Base-by-base conservation (phyloP, 768 basidiomycete species). In the Leccinum pellstonianum region DNA sequence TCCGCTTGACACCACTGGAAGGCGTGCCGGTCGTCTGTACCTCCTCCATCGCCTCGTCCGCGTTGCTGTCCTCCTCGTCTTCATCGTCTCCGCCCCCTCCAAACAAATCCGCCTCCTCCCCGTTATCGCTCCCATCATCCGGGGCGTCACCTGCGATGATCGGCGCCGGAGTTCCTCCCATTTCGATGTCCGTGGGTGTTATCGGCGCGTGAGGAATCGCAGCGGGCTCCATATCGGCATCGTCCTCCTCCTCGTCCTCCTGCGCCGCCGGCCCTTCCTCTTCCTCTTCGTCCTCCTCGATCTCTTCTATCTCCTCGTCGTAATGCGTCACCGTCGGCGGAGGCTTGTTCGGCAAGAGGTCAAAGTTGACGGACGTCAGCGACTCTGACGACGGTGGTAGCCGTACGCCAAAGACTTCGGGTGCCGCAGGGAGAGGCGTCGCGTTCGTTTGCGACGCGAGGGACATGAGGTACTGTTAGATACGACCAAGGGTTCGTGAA, bases 371-470 rank as follows among this genome's bases (percentile, higher is more conserved):
- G 21, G 86, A 77, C 15, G 90, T 88, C 50, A 94, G 81, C 58
- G 89, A 87, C 11, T 93, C 89, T n/a, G 69, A 64, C 23, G 75
- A 57, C 12, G 82, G 81, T 2, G 92, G 92, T n/a, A 94, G 76
- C 19, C 92, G 86, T 53, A 93, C 86, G 37, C 92, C 92, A 73
- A 93, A 94, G 3, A 91, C 87, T 73, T 94, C 92, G 6, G 90
- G 89, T n/a, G 93, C 90, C 2, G 89, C 73, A 31, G 92, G 93
- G 19, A 94, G 81, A 3, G 91, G 88, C 38, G 82, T 80, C 12
- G 90, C 83, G 70, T 94, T 94, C 46, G 90, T 91, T 73, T 93
- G 89, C 1, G 88, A 82, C 11, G 93, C 93, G 33, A 94, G 79
- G 14, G 92, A 90, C 52, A 88, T 82, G 9, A 86, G 77, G 69